Base-by-base conservation (phyloP, 1,139 yeast species). In the Tardiomyces depauwii region DNA sequence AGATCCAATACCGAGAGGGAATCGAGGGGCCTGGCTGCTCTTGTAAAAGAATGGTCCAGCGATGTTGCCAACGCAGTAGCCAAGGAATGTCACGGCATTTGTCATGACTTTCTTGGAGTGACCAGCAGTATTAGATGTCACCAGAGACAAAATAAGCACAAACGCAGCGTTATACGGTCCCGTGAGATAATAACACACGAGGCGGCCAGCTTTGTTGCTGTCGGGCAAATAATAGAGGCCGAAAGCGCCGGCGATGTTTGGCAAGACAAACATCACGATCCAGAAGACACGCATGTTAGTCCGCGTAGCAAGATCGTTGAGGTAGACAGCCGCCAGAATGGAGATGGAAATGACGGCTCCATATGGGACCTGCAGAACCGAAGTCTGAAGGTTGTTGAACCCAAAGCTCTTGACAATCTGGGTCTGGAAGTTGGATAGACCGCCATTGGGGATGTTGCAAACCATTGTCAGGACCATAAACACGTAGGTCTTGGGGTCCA, bases 1-100 rank as follows among this genome's bases (percentile, higher is more conserved):
- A 4, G 36, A 30, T 5, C 36, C 36, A 30, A 30, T 30, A 14
- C 36, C 36, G 10, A 30, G 36, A 12, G 36, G 36, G 54, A 77
- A 78, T 12, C 53, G 52, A 16, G 84, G 84, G 2, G 78, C 77
- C 58, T 78, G 77, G 7, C 51, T 53, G 0, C 68, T 61, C 44
- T 68, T 59, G 58, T 77, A 78, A 1, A 80, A 74, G 53, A 75
- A 81, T 1, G 82, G 79, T 3, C 83, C 83, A 45, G 72, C 63
- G 45, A 76, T 64, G 54, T 77, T 78, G 32, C 84, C 84, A 39
- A 73, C 76, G 54, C 82, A 77, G 60, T 76, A 78, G 2, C 76
- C 78, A 45, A 78, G 63, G 49, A 78, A 67, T 44, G 77, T 56
- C 62, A 74, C 46, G 1, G 70, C 67, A 44, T 61, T 61, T 40